Evolutionary conservation across 305 asterid genomes (phyloP).

Genomic region (Plantago coronopus): DNA sequence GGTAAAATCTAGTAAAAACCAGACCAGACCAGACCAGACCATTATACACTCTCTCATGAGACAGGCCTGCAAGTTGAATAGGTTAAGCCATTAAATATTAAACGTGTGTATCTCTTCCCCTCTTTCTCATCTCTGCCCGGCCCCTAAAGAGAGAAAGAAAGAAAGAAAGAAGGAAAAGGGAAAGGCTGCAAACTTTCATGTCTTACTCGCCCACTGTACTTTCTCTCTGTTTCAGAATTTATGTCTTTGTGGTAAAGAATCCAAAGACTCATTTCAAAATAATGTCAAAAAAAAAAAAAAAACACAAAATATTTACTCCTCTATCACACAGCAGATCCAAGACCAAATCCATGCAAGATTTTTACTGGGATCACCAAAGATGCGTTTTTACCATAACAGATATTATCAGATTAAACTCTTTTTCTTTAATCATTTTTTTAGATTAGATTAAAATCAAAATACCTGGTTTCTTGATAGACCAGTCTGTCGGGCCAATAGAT

Average conservation of each 20-base stretch:
- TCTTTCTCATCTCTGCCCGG: too few species aligned
- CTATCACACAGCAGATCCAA: constrained; percentile 16
- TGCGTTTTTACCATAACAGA: background rate
- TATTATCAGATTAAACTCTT: too few species aligned
- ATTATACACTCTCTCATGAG: too few species aligned
- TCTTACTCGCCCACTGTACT: constrained; percentile 41
- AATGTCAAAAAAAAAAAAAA: constrained; percentile 16
- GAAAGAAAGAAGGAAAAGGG: constrained; percentile 26
- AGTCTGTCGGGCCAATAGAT: constrained; percentile 96
- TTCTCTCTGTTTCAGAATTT: constrained; percentile 50
- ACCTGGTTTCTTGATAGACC: constrained; percentile 98
- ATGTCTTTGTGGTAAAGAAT: constrained; percentile 41
- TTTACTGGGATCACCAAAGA: background rate
- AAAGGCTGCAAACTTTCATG: constrained; percentile 61
- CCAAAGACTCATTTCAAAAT: constrained; percentile 26
- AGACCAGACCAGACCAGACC: too few species aligned
- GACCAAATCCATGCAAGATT: constrained; percentile 8
- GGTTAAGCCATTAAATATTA: constrained; percentile 5
- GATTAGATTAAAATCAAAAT: too few species aligned
- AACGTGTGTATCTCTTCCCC: too few species aligned
- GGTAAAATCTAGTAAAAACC: too few species aligned
- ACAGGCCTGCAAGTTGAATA: constrained; percentile 23
- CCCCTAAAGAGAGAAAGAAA: constrained; percentile 1
- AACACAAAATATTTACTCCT: too few species aligned
- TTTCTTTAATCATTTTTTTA: too few species aligned